These are phyloP conservation scores for Solanum corneliomulleri DNA, from an alignment of 257 asterid genomes.

Conservation along the genomic window DNA sequence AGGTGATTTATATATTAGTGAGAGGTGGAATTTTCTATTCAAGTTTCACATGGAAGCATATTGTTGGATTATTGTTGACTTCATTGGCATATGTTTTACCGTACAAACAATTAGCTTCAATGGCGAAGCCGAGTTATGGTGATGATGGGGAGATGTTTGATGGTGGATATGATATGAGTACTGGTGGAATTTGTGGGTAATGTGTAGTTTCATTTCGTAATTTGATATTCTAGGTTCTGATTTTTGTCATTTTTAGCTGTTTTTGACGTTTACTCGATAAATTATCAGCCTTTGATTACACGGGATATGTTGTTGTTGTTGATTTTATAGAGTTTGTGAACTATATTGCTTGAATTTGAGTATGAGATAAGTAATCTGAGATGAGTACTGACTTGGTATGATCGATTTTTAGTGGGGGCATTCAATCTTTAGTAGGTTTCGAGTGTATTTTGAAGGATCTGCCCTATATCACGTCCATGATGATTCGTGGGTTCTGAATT, in stretches of 20 bases:
- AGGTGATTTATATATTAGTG: slow-evolving; percentile 58
- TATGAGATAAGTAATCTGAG: background rate
- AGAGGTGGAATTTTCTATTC: slow-evolving; percentile 73
- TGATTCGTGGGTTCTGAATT: background rate
- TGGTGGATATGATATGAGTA: slow-evolving; percentile 94
- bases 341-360: background rate
- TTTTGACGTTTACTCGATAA: background rate
- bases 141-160: slow-evolving; percentile 71
- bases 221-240: background rate
- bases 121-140: slow-evolving; percentile 66
- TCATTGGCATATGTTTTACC: slow-evolving; percentile 68
- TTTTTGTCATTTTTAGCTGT: background rate
- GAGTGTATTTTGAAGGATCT: background rate
- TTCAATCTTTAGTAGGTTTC: background rate
- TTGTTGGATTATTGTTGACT: slow-evolving; percentile 54
- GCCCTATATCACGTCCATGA: background rate
- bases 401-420: background rate
- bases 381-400: background rate
- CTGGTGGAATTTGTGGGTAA: slow-evolving; percentile 93
- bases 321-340: background rate
- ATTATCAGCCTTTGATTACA: background rate
- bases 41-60: slow-evolving; percentile 84
- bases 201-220: background rate
- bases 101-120: slow-evolving; percentile 67
- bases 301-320: background rate